A percentile compares a stretch with the other conserved stretches of the same genome.
phyloP scores from a whole-genome alignment of 768 basidiomycete genomes.

The Pleurotus pulmonarius region DNA sequence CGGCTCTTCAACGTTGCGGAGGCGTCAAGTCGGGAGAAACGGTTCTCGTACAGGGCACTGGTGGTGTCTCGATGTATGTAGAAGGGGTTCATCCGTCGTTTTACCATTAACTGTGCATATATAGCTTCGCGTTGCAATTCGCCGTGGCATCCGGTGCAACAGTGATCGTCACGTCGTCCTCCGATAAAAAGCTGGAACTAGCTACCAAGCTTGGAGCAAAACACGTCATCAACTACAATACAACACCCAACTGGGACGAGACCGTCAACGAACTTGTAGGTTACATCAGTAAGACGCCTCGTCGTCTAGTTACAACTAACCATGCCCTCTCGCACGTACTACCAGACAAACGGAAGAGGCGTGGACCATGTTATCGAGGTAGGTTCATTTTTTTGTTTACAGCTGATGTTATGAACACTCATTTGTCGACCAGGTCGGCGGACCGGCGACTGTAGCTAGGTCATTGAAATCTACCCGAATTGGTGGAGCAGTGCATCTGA shows the following conservation, averaged over 20 bases:
- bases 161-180: slow-evolving; percentile 50
- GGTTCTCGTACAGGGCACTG: slow-evolving; percentile 42
- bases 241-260: slow-evolving; percentile 44
- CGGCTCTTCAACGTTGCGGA: slow-evolving; percentile 32
- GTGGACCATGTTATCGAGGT: slow-evolving; percentile 20
- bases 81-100: not conserved
- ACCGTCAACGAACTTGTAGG: slow-evolving; percentile 32
- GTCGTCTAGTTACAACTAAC: not conserved
- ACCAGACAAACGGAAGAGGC: slow-evolving; percentile 14
- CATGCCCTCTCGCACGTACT: too few species aligned
- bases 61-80: slow-evolving; percentile 36
- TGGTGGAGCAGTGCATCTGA: slow-evolving; percentile 27
- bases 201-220: slow-evolving; percentile 38
- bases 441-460: slow-evolving; percentile 30
- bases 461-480: slow-evolving; percentile 20
- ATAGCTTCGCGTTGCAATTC: slow-evolving; percentile 42
- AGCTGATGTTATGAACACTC: too few species aligned
- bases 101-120: slow-evolving; percentile 13
- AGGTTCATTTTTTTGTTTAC: not conserved
- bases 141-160: slow-evolving; percentile 46
- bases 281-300: not conserved
- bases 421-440: slow-evolving; percentile 35
- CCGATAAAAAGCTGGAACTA: slow-evolving; percentile 40
- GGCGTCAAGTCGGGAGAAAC: slow-evolving; percentile 44
- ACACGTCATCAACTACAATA: slow-evolving; percentile 50